Evolutionary conservation across 768 basidiomycete species (phyloP).

Genomic region (Calocybe indica): DNA sequence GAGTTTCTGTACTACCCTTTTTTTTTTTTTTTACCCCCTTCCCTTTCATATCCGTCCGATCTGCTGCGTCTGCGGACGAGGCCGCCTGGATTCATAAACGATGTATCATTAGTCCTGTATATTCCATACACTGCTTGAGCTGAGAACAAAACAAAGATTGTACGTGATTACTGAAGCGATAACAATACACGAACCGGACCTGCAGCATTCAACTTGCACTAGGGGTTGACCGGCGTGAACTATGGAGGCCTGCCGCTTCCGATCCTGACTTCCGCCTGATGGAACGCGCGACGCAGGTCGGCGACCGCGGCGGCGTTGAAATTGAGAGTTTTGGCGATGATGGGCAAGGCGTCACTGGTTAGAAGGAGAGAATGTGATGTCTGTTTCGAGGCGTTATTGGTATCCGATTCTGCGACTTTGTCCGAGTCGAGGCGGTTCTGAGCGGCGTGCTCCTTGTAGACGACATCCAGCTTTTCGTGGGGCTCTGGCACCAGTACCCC

Average conservation of each 20-base stretch:
- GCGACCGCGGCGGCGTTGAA: constrained; percentile 37
- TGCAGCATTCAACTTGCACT: too few species aligned
- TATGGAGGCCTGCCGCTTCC: constrained; percentile 8
- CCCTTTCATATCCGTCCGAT: too few species aligned
- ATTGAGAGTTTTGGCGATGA: constrained; percentile 38
- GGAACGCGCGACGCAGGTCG: constrained; percentile 59
- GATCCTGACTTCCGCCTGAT: constrained; percentile 42
- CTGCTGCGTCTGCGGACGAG: too few species aligned
- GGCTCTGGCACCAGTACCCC: constrained; percentile 52
- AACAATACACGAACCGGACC: too few species aligned
- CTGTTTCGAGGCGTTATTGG: constrained; percentile 1
- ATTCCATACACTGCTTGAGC: too few species aligned
- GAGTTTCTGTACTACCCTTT: too few species aligned
- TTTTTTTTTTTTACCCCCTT: too few species aligned
- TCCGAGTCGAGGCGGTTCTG: not conserved
- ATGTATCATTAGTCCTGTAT: too few species aligned
- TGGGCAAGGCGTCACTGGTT: constrained; percentile 46
- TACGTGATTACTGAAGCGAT: too few species aligned
- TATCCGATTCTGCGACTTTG: not conserved
- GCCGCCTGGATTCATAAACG: too few species aligned
- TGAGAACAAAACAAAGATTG: too few species aligned
- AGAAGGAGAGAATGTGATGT: constrained; percentile 34
- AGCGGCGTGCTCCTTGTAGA: constrained; percentile 35
- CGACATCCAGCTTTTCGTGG: constrained; percentile 45
- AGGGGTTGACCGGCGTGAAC: too few species aligned